Evolutionary conservation across 108 stramenopile species (phyloP).

Genomic region (Cyclostephanos invisitatus): DNA sequence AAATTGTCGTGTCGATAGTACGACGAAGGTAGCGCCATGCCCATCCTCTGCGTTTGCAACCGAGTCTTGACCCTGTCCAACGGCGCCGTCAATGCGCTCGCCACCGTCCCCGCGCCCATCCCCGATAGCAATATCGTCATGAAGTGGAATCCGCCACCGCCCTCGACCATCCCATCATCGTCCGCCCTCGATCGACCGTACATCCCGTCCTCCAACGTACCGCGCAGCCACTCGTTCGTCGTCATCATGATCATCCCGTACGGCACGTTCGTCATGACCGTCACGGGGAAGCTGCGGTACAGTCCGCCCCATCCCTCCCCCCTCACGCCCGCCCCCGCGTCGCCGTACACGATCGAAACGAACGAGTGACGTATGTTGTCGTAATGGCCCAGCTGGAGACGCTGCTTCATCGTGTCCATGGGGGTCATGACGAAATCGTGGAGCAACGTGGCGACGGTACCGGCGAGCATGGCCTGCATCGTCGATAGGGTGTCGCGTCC

Average conservation of each 20-base stretch:
- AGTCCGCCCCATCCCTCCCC: conserved; percentile 83
- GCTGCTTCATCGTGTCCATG: conserved; percentile 98
- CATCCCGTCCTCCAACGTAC: conserved; percentile 50
- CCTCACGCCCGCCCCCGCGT: background rate
- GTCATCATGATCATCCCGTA: conserved; percentile 97
- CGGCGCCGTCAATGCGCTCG: conserved; percentile 91
- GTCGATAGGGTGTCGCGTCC: conserved; percentile 26
- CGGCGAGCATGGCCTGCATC: conserved; percentile 67
- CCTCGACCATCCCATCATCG: conserved; percentile 6
- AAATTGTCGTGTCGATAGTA: no score
- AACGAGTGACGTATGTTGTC: conserved; percentile 67
- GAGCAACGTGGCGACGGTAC: conserved; percentile 84
- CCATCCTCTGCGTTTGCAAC: conserved; percentile 79
- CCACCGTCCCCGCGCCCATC: conserved; percentile 87
- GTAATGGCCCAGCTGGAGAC: conserved; percentile 98
- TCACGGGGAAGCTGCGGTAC: conserved; percentile 90
- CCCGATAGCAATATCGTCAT: conserved; percentile 71
- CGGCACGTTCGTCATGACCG: conserved; percentile 95
- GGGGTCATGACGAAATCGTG: conserved; percentile 98
- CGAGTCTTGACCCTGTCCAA: conserved; percentile 97
- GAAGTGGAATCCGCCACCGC: conserved; percentile 34
- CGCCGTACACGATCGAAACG: conserved; percentile 49
- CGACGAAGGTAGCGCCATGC: conserved; percentile 30
- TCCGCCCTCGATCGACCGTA: conserved; percentile 25
- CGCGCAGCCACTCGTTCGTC: conserved; percentile 89